Evolutionary conservation across 2,329 filamentous ascomycete genomes (phyloP), one percentile per base, ranked within the genome.

Genomic region (Aspergillus sp.): DNA sequence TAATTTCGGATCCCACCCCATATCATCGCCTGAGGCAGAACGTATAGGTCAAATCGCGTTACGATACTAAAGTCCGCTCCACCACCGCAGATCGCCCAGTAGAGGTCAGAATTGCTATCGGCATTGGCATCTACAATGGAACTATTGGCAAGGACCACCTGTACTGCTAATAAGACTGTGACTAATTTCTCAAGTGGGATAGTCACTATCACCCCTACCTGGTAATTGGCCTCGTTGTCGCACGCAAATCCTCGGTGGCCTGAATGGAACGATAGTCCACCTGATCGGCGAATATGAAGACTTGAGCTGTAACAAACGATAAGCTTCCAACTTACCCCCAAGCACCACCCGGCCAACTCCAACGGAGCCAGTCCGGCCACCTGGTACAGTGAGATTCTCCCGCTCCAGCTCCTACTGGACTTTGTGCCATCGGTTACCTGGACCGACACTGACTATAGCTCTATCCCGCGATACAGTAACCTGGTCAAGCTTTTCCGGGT

Each of bases 81-180:
- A 11, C 74, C 74, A 7, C 74, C 74, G 11, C 68, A 63, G 5
- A 76, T 59, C 5, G 74, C 74, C 63, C 66, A 74, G 58, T 67
- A 77, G 1, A 76, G 65, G 46, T 76, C 72, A 2, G 64, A 20
- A 43, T 71, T 62, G 6, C 63, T 50, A 1, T 45, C 57, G 0
- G 54, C 50, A 34, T 64, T 73, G 3, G 66, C 72, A 4, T 64
- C 68, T 6, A 73, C 52, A 16, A 73, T 64, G 11, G 47, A 34
- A 3, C 53, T 52, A 14, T 42, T 34, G 14, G 55, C 49, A 9
- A 45, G 47, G 2, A 57, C 47, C 10, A 47, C 51, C 53, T 55
- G 20, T 32, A 3, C 16, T 40, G 21, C 19, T 2, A 1, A 16
- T 49, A 16, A 46, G 45, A 19, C 3, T 13, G 10, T 17, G 19